Evolutionary conservation across 2,329 filamentous ascomycete species (phyloP).

Genomic region (Leptographium galeiforme): DNA sequence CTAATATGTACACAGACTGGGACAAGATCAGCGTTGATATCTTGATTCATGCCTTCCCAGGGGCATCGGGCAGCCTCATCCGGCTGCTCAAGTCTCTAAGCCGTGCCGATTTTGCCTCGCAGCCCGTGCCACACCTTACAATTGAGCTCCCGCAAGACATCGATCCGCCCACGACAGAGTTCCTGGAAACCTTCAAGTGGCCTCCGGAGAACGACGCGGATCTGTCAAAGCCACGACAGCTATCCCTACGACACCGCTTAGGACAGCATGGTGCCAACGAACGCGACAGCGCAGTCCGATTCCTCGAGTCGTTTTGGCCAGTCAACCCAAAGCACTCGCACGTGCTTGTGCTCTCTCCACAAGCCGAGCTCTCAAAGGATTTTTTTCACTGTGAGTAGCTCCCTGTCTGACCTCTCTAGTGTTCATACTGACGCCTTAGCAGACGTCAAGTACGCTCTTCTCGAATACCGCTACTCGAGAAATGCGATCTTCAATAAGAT

Average conservation of each 20-base stretch:
- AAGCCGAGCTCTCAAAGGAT: constrained; percentile 63
- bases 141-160: constrained; percentile 67
- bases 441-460: constrained; percentile 62
- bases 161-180: constrained; percentile 50
- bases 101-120: constrained; percentile 60
- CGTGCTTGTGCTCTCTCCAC: constrained; percentile 71
- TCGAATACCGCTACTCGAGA: constrained; percentile 65
- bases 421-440: not conserved
- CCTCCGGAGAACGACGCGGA: constrained; percentile 34
- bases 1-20: constrained; percentile 44
- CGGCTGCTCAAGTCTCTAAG: constrained; percentile 65
- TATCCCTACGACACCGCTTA: constrained; percentile 67
- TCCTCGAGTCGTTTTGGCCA: constrained; percentile 84
- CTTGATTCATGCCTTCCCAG: constrained; percentile 60
- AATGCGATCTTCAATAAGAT: constrained; percentile 27
- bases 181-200: constrained; percentile 54
- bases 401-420: not conserved
- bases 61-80: constrained; percentile 60
- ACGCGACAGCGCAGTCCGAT: constrained; percentile 59
- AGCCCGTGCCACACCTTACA: constrained; percentile 59
- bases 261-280: constrained; percentile 43
- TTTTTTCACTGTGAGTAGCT: constrained; percentile 58
- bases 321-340: constrained; percentile 49
- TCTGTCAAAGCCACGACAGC: constrained; percentile 30
- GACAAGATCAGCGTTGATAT: constrained; percentile 69